These are phyloP conservation scores for Mycena epipterygia DNA, from an alignment of 768 basidiomycete species.

Conservation along the genomic window DNA sequence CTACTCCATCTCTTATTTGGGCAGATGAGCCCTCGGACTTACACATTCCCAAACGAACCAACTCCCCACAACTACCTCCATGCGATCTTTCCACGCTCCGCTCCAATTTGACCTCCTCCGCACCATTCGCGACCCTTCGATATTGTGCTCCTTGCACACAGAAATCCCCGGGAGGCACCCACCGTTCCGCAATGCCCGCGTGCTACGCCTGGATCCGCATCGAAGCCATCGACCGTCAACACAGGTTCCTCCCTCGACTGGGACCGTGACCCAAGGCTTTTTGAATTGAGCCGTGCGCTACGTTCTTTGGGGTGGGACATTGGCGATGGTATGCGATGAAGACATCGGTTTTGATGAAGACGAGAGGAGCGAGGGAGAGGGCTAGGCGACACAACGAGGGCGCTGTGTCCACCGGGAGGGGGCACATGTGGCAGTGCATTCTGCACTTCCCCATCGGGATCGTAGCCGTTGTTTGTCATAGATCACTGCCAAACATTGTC, in stretches of 20 bases:
- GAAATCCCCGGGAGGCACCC: background rate
- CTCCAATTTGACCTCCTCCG: background rate
- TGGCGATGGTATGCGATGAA: constrained; percentile 5
- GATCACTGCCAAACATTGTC: too few species aligned
- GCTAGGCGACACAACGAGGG: too few species aligned
- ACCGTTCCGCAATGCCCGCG: background rate
- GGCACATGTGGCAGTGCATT: too few species aligned
- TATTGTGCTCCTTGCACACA: background rate
- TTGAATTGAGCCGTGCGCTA: constrained; percentile 5
- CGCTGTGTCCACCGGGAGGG: too few species aligned
- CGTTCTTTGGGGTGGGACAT: constrained; percentile 4
- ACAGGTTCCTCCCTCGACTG: background rate
- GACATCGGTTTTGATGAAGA: background rate
- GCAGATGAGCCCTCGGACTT: background rate
- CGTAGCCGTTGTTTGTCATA: too few species aligned
- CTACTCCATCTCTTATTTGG: background rate
- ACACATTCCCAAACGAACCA: background rate
- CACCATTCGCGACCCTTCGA: constrained; percentile 1
- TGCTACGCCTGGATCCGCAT: background rate
- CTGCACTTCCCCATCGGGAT: too few species aligned
- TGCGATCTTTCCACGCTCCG: background rate
- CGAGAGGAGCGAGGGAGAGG: too few species aligned
- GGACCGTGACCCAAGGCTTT: background rate
- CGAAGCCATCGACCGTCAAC: background rate
- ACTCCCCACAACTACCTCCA: background rate